phyloP scores from a whole-genome alignment of 345 rosid species.

The Gossypium herbaceum region DNA sequence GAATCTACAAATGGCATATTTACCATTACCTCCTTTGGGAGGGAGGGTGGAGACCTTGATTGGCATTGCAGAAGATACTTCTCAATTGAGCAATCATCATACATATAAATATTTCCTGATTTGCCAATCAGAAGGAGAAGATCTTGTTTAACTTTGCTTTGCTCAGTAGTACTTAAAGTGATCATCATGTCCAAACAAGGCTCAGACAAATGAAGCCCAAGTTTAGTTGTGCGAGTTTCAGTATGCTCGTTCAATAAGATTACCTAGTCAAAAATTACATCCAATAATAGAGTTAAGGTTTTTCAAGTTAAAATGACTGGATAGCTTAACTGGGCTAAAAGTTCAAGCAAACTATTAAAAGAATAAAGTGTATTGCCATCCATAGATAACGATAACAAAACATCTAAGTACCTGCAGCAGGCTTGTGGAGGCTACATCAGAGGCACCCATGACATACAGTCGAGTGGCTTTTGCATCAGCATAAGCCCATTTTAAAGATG shows the following conservation, averaged over 20 bases:
- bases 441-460: conserved; percentile 57
- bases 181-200: conserved; percentile 74
- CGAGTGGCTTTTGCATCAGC: conserved; percentile 74
- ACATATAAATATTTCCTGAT: conserved; percentile 71
- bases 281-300: not conserved
- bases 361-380: not conserved
- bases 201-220: conserved; percentile 71
- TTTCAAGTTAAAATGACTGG: not conserved
- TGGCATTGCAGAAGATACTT: conserved; percentile 80
- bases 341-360: not conserved
- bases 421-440: conserved; percentile 48
- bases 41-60: conserved; percentile 65
- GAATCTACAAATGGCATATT: conserved; percentile 70
- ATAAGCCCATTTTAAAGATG: conserved; percentile 62
- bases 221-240: conserved; percentile 73
- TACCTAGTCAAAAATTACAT: conserved; percentile 30
- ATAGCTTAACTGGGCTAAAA: conserved; percentile 1
- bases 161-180: conserved; percentile 48
- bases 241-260: conserved; percentile 65
- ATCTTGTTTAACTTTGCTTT: conserved; percentile 55
- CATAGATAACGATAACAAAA: not conserved
- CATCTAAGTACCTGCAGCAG: conserved; percentile 47
- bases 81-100: conserved; percentile 72
- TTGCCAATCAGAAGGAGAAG: conserved; percentile 63
- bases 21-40: conserved; percentile 61